Evolutionary conservation across 805 yeast genomes (phyloP), one percentile per base, ranked within the genome.

Genomic region (Kodamaea fukazawae): DNA sequence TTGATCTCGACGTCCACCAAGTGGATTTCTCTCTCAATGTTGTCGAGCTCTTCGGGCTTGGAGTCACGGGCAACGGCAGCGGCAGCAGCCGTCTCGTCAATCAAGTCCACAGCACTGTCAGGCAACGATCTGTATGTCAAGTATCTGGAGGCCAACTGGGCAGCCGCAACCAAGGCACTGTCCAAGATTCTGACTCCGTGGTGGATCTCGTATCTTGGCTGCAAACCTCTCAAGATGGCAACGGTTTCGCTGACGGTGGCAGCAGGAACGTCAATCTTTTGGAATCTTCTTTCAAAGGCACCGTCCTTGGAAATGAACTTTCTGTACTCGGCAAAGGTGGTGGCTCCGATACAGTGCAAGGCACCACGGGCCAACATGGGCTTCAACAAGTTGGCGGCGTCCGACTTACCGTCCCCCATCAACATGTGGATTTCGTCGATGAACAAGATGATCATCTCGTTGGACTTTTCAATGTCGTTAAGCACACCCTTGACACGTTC

Each of bases 21-120:
- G 60, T 89, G 95, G 35, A 90, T 74, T 67, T 88, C 88, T 64
- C 99, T 86, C 66, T 93, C 99, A 51, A 89, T 77, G 32, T 82
- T 83, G 67, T 93, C 99, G 54, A 93, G 75, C 61, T 89, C 96
- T 65, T 93, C 99, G 1, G 99, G 99, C 61, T 87, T 88, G 3
- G 98, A 91, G 61, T 93, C 99, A 66, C 99, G 81, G 3, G 96
- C 96, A 38, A 93, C 99, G 1, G 98, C 98, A 31, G 93, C 98
- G 41, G 95, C 53, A 2, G 98, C 98, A 32, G 97, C 95, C 5
- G 96, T 77, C 60, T 93, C 97, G 69, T 91, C 99, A 49, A 91
- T 88, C 52, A 91, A 72, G 64, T 91, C 99, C 42, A 91, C 93
- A 1, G 99, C 99, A 18, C 96, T 87, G 61, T 91, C 99, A 7